Conservation (phyloP, 2,329 filamentous ascomycete species). For the Tolypocladium endophyticum region DNA sequence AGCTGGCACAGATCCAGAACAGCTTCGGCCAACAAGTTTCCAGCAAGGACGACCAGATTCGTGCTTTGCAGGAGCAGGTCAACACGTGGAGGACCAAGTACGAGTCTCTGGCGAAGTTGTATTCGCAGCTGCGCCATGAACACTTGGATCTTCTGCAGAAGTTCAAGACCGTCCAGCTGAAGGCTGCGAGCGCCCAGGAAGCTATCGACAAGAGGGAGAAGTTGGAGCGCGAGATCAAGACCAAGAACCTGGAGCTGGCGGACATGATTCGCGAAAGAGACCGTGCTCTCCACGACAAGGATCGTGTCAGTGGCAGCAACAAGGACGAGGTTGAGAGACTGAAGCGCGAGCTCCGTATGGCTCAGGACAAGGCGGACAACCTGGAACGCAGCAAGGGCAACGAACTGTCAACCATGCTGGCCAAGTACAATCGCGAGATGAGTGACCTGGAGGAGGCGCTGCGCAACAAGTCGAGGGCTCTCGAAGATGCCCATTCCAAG, state of each 20-base stretch:
- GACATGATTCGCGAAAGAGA: conserved; percentile 98
- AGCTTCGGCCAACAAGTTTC: conserved; percentile 77
- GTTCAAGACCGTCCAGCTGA: conserved; percentile 91
- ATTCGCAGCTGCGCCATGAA: conserved; percentile 90
- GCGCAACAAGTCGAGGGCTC: conserved; percentile 71
- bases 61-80: conserved; percentile 87
- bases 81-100: conserved; percentile 98
- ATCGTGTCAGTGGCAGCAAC: conserved; percentile 73
- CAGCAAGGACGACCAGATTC: conserved; percentile 91
- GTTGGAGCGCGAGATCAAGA: conserved; percentile 95
- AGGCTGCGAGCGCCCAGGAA: conserved; percentile 93
- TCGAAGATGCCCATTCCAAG: conserved; percentile 75
- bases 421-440: conserved; percentile 96
- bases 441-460: conserved; percentile 91
- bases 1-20: conserved; percentile 69
- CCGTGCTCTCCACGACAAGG: conserved; percentile 84
- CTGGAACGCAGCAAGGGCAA: conserved; percentile 87
- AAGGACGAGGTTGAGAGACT: conserved; percentile 93
- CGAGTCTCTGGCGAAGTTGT: conserved; percentile 90
- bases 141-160: conserved; percentile 92
- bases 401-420: conserved; percentile 86
- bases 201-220: conserved; percentile 92
- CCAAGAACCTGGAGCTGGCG: conserved; percentile 95
- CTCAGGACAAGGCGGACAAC: conserved; percentile 84
- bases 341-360: conserved; percentile 85